Conservation (phyloP, 371 early-diverging fungal species). For the Cokeromyces recurvatus region DNA sequence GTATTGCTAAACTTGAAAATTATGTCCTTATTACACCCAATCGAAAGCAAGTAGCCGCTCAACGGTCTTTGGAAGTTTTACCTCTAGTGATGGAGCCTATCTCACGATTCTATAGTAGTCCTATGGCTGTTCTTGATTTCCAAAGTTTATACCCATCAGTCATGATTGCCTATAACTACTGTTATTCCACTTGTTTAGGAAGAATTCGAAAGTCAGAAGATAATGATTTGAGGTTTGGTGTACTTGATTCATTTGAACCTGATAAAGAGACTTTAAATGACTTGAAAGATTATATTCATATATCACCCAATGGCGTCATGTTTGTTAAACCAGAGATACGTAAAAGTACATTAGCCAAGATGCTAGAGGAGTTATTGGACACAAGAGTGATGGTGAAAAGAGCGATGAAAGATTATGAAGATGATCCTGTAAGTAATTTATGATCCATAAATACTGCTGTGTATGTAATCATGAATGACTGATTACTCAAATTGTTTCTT, state of each 20-base stretch:
- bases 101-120: slow-evolving; percentile 74
- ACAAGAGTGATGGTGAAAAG: slow-evolving; percentile 87
- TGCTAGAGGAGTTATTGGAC: slow-evolving; percentile 83
- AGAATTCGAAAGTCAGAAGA: slow-evolving; percentile 38
- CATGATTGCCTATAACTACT: slow-evolving; percentile 93
- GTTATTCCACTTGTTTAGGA: slow-evolving; percentile 85
- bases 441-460: background rate
- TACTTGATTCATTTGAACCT: slow-evolving; percentile 15
- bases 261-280: slow-evolving; percentile 28
- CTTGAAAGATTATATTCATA: slow-evolving; percentile 65
- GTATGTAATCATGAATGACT: background rate
- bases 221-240: slow-evolving; percentile 43
- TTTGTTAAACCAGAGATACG: slow-evolving; percentile 78
- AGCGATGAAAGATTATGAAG: slow-evolving; percentile 70
- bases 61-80: slow-evolving; percentile 75
- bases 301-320: slow-evolving; percentile 81
- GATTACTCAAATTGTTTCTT: background rate
- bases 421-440: slow-evolving; percentile 43
- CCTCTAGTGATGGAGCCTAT: slow-evolving; percentile 89
- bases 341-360: slow-evolving; percentile 68
- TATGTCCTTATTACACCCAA: slow-evolving; percentile 61
- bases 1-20: slow-evolving; percentile 80
- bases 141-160: slow-evolving; percentile 91
- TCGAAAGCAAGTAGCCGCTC: slow-evolving; percentile 60
- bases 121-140: slow-evolving; percentile 86